Conservation (phyloP, 2,329 filamentous ascomycete genomes). For the Sclerotinia borealis region DNA sequence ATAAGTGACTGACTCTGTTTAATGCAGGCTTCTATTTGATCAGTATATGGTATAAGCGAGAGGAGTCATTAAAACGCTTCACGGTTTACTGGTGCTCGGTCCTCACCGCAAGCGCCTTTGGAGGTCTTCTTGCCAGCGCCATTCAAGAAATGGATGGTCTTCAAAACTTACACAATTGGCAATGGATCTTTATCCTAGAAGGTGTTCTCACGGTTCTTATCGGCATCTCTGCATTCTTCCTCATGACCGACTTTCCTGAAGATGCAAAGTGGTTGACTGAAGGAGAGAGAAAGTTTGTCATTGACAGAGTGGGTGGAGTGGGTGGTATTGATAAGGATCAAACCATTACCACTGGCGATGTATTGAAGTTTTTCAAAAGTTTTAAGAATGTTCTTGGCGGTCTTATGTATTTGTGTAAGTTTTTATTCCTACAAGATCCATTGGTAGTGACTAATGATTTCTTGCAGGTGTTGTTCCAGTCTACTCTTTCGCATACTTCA, state of each 20-base stretch:
- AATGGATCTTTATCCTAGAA: slow-evolving; percentile 76
- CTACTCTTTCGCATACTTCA: slow-evolving; percentile 72
- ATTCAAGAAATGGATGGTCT: slow-evolving; percentile 77
- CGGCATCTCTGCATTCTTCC: slow-evolving; percentile 50
- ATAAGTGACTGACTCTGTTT: slow-evolving; percentile 34
- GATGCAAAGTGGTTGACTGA: slow-evolving; percentile 62
- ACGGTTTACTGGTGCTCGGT: slow-evolving; percentile 89
- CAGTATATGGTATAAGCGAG: slow-evolving; percentile 80
- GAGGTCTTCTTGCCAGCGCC: slow-evolving; percentile 71
- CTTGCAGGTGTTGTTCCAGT: slow-evolving; percentile 74
- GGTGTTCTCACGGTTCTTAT: slow-evolving; percentile 57
- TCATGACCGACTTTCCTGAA: slow-evolving; percentile 67
- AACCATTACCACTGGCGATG: not conserved
- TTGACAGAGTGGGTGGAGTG: not conserved
- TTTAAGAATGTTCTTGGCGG: not conserved
- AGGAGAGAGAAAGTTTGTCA: slow-evolving; percentile 49
- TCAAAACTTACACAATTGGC: slow-evolving; percentile 62
- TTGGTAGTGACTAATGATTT: slow-evolving; percentile 37
- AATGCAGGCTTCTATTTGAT: slow-evolving; percentile 63
- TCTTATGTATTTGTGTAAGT: not conserved
- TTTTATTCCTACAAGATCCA: not conserved
- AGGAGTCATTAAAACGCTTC: slow-evolving; percentile 82
- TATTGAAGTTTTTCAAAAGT: not conserved
- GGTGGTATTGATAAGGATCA: not conserved
- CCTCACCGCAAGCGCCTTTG: slow-evolving; percentile 72